Base-by-base conservation (phyloP, 1,284 basidiomycete genomes). In the Apiotrichum montevideense region DNA sequence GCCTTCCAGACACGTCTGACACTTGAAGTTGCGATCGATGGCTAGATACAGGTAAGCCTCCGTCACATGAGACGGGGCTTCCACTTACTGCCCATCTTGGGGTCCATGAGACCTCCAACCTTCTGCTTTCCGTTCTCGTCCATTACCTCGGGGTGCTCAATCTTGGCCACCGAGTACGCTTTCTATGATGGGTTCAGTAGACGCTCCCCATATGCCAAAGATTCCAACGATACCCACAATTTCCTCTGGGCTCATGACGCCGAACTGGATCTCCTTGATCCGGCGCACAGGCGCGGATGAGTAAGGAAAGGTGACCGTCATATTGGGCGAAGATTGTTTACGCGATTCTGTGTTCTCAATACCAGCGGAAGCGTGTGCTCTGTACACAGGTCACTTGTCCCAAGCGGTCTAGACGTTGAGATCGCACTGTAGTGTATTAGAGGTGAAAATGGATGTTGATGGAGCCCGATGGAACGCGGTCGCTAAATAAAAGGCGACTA, bases 11-110 rank as follows among this genome's bases (percentile, higher is more conserved):
- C 96, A 98, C 33, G 96, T 98, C 80, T 98, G 93, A 76, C 96
- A 98, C 81, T 98, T 98, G 81, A 96, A 98, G 78, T 98, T 98
- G 64, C 96, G 85, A 80, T 98, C 95, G 76, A 98, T 98, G 48
- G 90, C 75, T 77, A 61, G 15, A 37, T 35, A 49, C 8, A 48
- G 55, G 63, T 61, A 61, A 62, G 61, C 59, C 51, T 57, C 66
- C 61, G 67, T 63, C 52, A 55, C 47, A 34, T 11, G 13, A 48
- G 55, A 57, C 51, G 60, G 61, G 60, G 62, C 63, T 47, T 35
- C 50, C 54, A 76, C 76, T 70, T 67, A 77, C 75, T 99, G 49
- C 96, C 96, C 86, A 98, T 91, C 58, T 92, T 86, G 53, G 94
- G 92, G 79, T 99, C 96, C 85, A 96, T 96, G 67, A 98, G 82